Evolutionary conservation across 257 asterid genomes (phyloP).

Genomic region (Solanum phureja): DNA sequence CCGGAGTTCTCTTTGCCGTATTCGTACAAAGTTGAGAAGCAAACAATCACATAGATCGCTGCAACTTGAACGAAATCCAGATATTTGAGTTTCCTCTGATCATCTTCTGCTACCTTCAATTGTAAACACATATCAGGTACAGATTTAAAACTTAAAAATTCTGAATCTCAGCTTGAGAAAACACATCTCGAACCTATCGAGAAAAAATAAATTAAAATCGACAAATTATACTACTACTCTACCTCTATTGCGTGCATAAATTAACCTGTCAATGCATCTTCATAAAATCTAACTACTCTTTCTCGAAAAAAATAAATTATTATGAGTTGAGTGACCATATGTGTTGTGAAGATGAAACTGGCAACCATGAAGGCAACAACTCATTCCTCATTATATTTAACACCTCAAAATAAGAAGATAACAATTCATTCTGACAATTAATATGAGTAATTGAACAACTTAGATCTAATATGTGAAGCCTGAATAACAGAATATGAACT

Average conservation of each 20-base stretch:
- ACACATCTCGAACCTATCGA: neutral
- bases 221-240: neutral
- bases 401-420: neutral
- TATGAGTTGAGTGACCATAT: neutral
- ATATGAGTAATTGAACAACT: neutral
- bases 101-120: constrained; percentile 26
- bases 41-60: constrained; percentile 36
- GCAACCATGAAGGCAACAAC: neutral
- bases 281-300: neutral
- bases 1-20: constrained; percentile 73
- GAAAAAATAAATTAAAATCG: neutral
- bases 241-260: neutral
- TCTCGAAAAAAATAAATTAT: neutral
- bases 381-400: neutral
- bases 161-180: neutral
- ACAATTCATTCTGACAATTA: neutral
- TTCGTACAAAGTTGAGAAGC: constrained; percentile 48
- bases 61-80: constrained; percentile 59
- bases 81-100: constrained; percentile 37
- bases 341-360: neutral
- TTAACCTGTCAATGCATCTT: neutral
- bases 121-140: neutral
- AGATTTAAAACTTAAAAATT: neutral
- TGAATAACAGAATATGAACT: neutral
- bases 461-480: neutral